These are phyloP conservation scores for Cutaneotrichosporon arboriforme DNA, from an alignment of 1,284 basidiomycete genomes.

Conservation along the genomic window DNA sequence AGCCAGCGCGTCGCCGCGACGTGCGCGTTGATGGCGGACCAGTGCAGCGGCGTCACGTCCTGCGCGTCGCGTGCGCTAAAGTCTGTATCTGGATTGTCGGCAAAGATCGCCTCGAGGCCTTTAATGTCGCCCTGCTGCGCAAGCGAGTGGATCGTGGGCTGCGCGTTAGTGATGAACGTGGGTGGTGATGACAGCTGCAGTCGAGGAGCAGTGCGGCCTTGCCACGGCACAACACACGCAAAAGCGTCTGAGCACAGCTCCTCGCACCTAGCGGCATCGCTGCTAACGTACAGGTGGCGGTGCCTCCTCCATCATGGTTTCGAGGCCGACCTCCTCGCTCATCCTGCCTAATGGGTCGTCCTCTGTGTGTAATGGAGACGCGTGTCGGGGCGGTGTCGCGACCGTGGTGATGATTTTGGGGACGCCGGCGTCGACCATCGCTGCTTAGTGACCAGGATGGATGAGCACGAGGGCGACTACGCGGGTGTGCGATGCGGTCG, in stretches of 20 bases:
- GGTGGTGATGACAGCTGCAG: too few species aligned
- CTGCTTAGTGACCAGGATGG: not conserved
- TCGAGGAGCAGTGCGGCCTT: too few species aligned
- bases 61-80: slow-evolving; percentile 76
- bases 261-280: too few species aligned
- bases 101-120: slow-evolving; percentile 63
- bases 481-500: too few species aligned
- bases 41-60: slow-evolving; percentile 91
- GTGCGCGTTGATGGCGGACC: slow-evolving; percentile 67
- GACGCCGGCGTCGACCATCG: slow-evolving; percentile 8
- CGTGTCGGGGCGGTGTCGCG: slow-evolving; percentile 12
- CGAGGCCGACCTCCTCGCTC: slow-evolving; percentile 30
- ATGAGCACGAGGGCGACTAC: not conserved
- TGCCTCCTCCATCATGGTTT: slow-evolving; percentile 29
- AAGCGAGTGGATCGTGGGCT: slow-evolving; percentile 70
- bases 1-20: slow-evolving; percentile 55
- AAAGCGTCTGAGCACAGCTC: too few species aligned
- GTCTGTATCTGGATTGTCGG: slow-evolving; percentile 55
- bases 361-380: slow-evolving; percentile 1
- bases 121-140: slow-evolving; percentile 80
- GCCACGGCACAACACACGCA: too few species aligned
- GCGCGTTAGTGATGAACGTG: not conserved
- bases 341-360: slow-evolving; percentile 14
- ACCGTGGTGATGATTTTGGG: slow-evolving; percentile 16
- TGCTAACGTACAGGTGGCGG: slow-evolving; percentile 18